Evolutionary conservation across 176 grass and related monocot genomes (phyloP).

Genomic region (Phoenix dactylifera): DNA sequence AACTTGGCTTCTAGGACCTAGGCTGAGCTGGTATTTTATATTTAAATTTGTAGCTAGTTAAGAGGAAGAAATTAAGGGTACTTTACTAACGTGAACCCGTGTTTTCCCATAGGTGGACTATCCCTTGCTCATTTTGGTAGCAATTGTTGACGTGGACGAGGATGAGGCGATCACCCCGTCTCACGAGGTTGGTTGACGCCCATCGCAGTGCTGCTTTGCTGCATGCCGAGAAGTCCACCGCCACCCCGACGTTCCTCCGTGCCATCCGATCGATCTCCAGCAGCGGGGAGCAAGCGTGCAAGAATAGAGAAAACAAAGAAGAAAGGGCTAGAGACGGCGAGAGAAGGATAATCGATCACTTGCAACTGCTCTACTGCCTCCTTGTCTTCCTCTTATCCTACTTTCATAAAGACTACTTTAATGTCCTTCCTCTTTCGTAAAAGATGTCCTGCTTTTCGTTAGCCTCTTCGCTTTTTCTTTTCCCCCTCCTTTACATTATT

Average conservation of each 20-base stretch:
- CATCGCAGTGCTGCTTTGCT: constrained; percentile 65
- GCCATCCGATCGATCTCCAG: constrained; percentile 19
- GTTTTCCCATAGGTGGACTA: constrained; percentile 58
- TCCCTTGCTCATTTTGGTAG: constrained; percentile 48
- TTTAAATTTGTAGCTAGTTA: too few species aligned
- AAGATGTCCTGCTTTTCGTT: not conserved
- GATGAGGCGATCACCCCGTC: constrained; percentile 43
- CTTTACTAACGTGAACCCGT: constrained; percentile 45
- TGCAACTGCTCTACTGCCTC: too few species aligned
- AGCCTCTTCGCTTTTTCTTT: not conserved
- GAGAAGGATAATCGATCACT: too few species aligned
- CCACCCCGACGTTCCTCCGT: constrained; percentile 47
- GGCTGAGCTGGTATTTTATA: too few species aligned
- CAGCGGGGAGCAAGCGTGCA: not conserved
- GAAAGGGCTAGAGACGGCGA: too few species aligned
- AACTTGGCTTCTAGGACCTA: too few species aligned
- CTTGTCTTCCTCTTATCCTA: too few species aligned
- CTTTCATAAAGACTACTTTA: too few species aligned
- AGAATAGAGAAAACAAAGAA: not conserved
- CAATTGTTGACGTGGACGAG: constrained; percentile 50
- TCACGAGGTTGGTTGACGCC: constrained; percentile 48
- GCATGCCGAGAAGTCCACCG: constrained; percentile 63
- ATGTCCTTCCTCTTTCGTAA: constrained; percentile 16
- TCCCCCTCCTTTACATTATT: constrained; percentile 17
- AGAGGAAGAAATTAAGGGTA: too few species aligned